phyloP scores from a whole-genome alignment of 805 yeast genomes.

The Candida pseudofarinosa region DNA sequence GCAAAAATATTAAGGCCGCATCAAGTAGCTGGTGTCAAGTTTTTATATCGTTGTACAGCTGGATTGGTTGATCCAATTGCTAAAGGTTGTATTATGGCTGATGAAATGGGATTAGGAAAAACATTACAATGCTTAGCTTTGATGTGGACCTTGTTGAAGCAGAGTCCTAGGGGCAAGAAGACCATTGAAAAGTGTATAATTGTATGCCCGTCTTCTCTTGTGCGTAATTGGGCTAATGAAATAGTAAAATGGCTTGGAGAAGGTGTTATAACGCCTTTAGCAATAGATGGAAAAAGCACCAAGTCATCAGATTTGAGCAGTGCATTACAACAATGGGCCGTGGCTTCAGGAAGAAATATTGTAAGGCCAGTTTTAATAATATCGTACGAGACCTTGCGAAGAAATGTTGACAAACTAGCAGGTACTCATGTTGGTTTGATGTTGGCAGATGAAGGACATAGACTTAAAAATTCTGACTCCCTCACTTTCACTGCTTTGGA shows the following conservation, averaged over 20 bases:
- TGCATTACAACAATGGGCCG: constrained; percentile 78
- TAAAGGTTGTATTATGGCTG: constrained; percentile 97
- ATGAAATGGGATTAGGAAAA: constrained; percentile 94
- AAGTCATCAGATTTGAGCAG: constrained; percentile 65
- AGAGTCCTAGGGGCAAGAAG: constrained; percentile 79
- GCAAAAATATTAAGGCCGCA: constrained; percentile 89
- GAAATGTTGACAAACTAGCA: constrained; percentile 73
- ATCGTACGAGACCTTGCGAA: constrained; percentile 87
- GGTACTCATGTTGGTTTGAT: constrained; percentile 81
- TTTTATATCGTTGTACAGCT: constrained; percentile 84
- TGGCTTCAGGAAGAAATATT: constrained; percentile 79
- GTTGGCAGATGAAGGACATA: constrained; percentile 52
- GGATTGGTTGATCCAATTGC: constrained; percentile 82
- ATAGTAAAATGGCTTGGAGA: constrained; percentile 92
- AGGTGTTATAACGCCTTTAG: constrained; percentile 82
- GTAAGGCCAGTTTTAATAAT: constrained; percentile 92
- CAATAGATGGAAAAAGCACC: constrained; percentile 86
- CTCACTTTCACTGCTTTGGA: constrained; percentile 84
- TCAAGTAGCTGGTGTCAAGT: constrained; percentile 93
- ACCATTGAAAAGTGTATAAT: constrained; percentile 87
- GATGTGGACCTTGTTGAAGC: constrained; percentile 88
- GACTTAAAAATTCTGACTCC: constrained; percentile 72
- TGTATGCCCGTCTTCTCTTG: constrained; percentile 93
- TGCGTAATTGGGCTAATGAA: constrained; percentile 96
- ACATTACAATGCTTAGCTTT: constrained; percentile 85